Percentiles rank a stretch among this genome's conserved stretches.
These are phyloP conservation scores for Chlamydomonas sphaeroides DNA, from an alignment of 139 green algal species.

Conservation along the genomic window DNA sequence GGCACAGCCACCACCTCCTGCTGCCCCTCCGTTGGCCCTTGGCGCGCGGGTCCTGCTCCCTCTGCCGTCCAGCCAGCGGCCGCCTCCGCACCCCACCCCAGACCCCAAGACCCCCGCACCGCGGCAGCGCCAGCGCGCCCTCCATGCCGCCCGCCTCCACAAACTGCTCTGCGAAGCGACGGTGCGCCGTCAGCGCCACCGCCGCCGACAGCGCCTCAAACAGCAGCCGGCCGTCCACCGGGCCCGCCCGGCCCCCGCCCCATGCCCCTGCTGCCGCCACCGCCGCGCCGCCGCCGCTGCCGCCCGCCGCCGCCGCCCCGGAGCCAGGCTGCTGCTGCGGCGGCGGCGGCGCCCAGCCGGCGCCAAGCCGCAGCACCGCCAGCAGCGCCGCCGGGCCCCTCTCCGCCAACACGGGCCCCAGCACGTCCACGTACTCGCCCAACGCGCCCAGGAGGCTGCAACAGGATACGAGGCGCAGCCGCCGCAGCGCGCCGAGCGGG, in stretches of 20 bases:
- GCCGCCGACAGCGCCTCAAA: conserved; percentile 59
- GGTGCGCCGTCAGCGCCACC: conserved; percentile 73
- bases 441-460: conserved; percentile 40
- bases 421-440: conserved; percentile 69
- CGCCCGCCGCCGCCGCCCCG: too few species aligned
- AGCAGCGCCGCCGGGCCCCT: conserved; percentile 46
- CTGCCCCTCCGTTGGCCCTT: too few species aligned
- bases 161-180: conserved; percentile 68
- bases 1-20: too few species aligned
- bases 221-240: conserved; percentile 32
- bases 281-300: not conserved
- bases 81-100: not conserved
- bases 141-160: conserved; percentile 72
- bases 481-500: not conserved
- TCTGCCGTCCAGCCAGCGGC: not conserved
- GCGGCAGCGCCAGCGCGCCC: conserved; percentile 66
- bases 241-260: not conserved
- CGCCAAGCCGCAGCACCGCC: conserved; percentile 21
- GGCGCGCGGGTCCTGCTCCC: too few species aligned
- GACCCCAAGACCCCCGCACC: conserved; percentile 8
- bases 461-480: not conserved
- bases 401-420: conserved; percentile 55
- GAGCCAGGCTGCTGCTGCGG: too few species aligned
- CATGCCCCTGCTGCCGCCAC: too few species aligned
- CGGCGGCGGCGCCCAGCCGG: not conserved